Conservation (phyloP, 768 basidiomycete genomes). For the Galerina sulciceps region DNA sequence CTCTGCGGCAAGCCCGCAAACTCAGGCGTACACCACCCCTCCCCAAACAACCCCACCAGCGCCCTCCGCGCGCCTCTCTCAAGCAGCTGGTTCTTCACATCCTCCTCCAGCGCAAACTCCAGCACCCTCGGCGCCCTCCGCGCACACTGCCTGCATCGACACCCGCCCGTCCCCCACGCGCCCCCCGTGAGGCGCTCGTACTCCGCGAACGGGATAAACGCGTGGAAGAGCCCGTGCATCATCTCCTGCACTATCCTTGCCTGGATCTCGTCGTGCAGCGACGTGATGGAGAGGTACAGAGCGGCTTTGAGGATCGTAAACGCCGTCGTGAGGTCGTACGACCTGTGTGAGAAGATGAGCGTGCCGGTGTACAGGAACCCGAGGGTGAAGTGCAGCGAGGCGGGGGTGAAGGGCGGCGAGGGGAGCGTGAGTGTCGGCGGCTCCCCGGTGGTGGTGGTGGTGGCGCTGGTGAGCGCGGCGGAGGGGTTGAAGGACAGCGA, state of each 20-base stretch:
- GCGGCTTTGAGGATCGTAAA: slow-evolving; percentile 89
- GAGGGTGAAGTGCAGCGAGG: slow-evolving; percentile 91
- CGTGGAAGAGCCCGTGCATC: slow-evolving; percentile 88
- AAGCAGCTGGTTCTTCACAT: slow-evolving; percentile 75
- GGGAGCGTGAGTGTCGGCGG: slow-evolving; percentile 73
- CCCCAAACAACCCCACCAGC: slow-evolving; percentile 83
- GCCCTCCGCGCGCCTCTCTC: slow-evolving; percentile 75
- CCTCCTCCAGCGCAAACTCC: slow-evolving; percentile 76
- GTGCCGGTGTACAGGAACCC: slow-evolving; percentile 96
- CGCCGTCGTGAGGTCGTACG: slow-evolving; percentile 91
- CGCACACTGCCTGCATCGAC: slow-evolving; percentile 83
- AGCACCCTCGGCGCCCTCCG: slow-evolving; percentile 81
- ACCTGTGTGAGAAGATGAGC: slow-evolving; percentile 88
- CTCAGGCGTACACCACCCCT: slow-evolving; percentile 86
- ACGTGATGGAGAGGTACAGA: slow-evolving; percentile 73
- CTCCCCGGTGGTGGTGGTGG: slow-evolving; percentile 34
- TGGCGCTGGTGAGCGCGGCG: slow-evolving; percentile 42
- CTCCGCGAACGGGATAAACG: slow-evolving; percentile 77
- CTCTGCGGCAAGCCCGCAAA: slow-evolving; percentile 74
- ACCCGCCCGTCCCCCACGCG: slow-evolving; percentile 84
- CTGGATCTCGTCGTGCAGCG: slow-evolving; percentile 80
- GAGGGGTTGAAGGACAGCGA: too few species aligned
- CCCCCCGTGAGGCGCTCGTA: slow-evolving; percentile 77
- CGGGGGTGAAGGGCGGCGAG: slow-evolving; percentile 93
- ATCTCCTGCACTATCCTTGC: slow-evolving; percentile 86